Base-by-base conservation (phyloP, 2,329 filamentous ascomycete species). In the Aspergillus sp. region DNA sequence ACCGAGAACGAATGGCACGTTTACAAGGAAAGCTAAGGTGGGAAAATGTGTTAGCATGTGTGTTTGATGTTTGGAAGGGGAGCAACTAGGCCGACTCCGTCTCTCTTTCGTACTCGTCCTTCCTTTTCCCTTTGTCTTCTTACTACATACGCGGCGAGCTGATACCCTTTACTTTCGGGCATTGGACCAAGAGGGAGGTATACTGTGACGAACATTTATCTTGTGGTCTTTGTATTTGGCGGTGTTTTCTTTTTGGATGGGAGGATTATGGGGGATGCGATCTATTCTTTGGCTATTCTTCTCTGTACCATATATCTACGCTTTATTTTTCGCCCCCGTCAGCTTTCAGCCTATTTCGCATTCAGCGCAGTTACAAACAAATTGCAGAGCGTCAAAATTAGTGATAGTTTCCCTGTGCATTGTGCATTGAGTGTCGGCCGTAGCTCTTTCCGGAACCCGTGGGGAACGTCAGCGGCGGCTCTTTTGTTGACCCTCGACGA, bases 1-100 rank as follows among this genome's bases (percentile, higher is more conserved):
- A 11, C 21, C 21, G 74, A 79, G 48, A 78, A 78, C 60, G 82
- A 81, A 48, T 87, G 85, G 85, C 79, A 80, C 72, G 83, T 87
- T 49, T 87, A 87, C 70, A 75, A 80, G 56, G 78, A 80, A 66
- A 70, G 64, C 52, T 77, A 67, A 72, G 41, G 27, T 57, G 54
- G 31, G 39, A 19, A 47, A 44, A 21, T 31, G 44, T 27, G 46
- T 33, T 48, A 35, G 47, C 39, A 43, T 33, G 19, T 31, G 33
- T 54, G 33, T 17, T 21, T 19, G 39, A 41, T 31, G 44, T 27
- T 11, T 19, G 48, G 21, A 49, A 44, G 17, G 19, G 17, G 55
- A 48, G 17, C 39, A 37, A 12, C 19, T n/a, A 55, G 17, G 9
- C 31, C 51, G 44, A 58, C 39, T 47, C 43, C 40, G 52, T 54